Conservation (phyloP, 495 filamentous ascomycete genomes). For the Neurospora terricola region DNA sequence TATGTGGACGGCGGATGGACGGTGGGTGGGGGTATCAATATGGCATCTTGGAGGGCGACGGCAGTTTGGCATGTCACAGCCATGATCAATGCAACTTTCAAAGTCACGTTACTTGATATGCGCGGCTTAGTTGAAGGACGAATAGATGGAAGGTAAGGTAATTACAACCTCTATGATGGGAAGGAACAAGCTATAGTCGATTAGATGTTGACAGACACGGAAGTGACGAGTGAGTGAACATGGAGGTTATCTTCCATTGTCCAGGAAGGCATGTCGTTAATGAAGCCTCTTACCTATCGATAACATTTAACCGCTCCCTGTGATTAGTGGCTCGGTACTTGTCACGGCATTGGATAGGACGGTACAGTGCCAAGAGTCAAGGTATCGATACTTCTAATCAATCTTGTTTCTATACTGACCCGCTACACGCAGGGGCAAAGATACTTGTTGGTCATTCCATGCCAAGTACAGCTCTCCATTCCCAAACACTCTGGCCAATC, state of each 20-base stretch:
- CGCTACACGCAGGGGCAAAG: neutral
- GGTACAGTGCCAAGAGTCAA: neutral
- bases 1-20: neutral
- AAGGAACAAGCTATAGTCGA: neutral
- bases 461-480: neutral
- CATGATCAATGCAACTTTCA: neutral
- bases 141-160: neutral
- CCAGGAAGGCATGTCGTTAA: neutral
- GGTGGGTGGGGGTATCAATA: neutral
- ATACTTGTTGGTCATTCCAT: neutral
- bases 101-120: neutral
- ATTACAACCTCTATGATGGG: neutral
- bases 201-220: neutral
- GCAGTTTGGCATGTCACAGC: neutral
- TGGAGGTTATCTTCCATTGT: neutral
- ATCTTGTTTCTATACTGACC: neutral
- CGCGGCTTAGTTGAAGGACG: neutral
- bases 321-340: neutral
- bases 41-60: neutral
- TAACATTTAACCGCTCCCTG: neutral
- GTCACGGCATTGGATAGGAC: neutral
- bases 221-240: neutral
- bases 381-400: neutral
- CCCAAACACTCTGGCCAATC: neutral
- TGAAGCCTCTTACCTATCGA: neutral